Percentiles rank a stretch among this genome's conserved stretches.
Conservation (phyloP, 177 flowering plant species). For the Vitis hybrid region DNA sequence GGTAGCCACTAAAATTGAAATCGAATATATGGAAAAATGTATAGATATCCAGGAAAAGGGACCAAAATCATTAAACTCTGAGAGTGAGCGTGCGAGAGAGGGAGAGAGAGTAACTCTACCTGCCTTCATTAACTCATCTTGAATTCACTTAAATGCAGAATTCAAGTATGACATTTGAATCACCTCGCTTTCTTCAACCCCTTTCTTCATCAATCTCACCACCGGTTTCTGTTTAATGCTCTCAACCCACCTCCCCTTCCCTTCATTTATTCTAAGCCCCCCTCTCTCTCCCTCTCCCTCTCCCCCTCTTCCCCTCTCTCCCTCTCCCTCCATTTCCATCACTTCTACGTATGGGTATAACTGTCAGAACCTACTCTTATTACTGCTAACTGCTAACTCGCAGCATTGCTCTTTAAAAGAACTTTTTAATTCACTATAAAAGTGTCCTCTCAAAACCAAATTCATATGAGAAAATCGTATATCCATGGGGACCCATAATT, state of each 20-base stretch:
- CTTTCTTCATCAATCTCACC: constrained; percentile 15
- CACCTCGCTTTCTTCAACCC: constrained; percentile 21
- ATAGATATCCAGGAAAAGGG: constrained; percentile 4
- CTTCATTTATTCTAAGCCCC: constrained; percentile 14
- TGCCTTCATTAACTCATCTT: constrained; percentile 43
- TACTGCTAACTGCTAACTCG: too few relatives aligned
- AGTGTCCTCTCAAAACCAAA: background rate
- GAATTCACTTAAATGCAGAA: constrained; percentile 38
- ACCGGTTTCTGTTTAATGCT: constrained; percentile 24
- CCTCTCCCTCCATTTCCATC: background rate
- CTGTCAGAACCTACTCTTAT: constrained; percentile 12
- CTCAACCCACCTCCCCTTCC: constrained; percentile 23
- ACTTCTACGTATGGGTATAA: constrained; percentile 6
- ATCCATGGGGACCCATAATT: too few relatives aligned
- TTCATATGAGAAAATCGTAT: too few relatives aligned
- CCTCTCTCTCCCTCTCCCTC: background rate
- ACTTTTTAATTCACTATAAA: background rate
- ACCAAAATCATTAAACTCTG: constrained; percentile 10
- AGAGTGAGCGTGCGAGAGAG: constrained; percentile 11
- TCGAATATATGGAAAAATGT: background rate
- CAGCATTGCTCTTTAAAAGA: background rate
- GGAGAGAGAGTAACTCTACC: constrained; percentile 28
- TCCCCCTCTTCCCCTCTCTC: constrained; percentile 1
- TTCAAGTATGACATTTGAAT: constrained; percentile 30
- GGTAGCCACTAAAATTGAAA: background rate